These are phyloP conservation scores for Asterochloris erici DNA, from an alignment of 139 green algal species.

Conservation along the genomic window DNA sequence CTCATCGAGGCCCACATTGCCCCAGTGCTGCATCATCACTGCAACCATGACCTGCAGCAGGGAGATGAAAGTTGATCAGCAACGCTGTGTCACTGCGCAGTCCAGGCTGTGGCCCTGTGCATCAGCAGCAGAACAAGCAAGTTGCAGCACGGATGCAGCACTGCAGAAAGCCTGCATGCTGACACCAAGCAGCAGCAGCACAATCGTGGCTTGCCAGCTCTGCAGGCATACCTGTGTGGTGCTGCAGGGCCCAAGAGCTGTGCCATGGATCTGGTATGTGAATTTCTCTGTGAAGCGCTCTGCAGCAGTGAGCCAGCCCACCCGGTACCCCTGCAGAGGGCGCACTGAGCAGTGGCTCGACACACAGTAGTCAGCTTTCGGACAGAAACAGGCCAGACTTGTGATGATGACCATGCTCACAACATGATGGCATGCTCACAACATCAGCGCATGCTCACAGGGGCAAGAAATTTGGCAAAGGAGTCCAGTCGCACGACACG, in stretches of 20 bases:
- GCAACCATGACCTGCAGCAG: constrained; percentile 21
- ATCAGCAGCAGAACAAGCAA: no score
- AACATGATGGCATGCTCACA: not conserved
- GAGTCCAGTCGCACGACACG: constrained; percentile 19
- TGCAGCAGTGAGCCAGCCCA: constrained; percentile 16
- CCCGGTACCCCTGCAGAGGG: not conserved
- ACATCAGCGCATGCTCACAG: not conserved
- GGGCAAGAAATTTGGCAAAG: constrained; percentile 24
- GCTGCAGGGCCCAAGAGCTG: not conserved
- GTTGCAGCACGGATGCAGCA: not conserved
- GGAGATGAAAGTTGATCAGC: not conserved
- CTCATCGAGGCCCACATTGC: constrained; percentile 7
- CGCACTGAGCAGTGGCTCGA: no score
- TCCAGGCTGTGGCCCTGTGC: no score
- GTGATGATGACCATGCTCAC: not conserved
- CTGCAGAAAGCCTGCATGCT: not conserved
- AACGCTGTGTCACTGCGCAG: not conserved
- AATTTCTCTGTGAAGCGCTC: constrained; percentile 4
- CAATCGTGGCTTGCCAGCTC: not conserved
- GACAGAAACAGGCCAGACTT: no score
- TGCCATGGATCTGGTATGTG: constrained; percentile 9
- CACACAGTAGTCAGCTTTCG: no score
- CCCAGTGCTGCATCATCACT: constrained; percentile 25
- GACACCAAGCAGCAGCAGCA: not conserved
- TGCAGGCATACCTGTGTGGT: constrained; percentile 15